Evolutionary conservation across 371 early-diverging fungal species (phyloP), one percentile per base, ranked within the genome.

Genomic region (Phascolomyces articulosus): DNA sequence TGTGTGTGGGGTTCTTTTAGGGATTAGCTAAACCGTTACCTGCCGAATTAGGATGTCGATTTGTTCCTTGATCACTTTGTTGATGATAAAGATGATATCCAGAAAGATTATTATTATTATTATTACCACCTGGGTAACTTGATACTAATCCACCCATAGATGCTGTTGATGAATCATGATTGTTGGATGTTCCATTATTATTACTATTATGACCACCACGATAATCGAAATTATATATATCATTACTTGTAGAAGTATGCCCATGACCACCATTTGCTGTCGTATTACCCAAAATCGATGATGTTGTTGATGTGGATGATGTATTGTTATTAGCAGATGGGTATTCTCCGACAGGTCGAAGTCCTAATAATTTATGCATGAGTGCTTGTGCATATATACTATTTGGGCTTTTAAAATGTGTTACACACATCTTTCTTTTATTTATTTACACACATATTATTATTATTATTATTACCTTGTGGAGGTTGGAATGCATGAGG

Each of bases 61-160:
- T 58, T 9, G 51, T 8, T 55, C 56, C 29, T 54, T 54, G 54
- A 29, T 38, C 61, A 31, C 61, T 23, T 51, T 38, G 61, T 26
- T 65, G 65, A 40, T 58, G 65, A 29, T 65, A 65, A 20, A 65
- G 59, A 31, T 58, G 58, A 58, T 65, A 65, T n/a, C 53, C 41
- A 26, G 65, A 65, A 26, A 65, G 59, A 28, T 47, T 59, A 40
- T 53, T 47, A 15, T 23, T 38, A 26, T 28, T 28, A 29, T n/a
- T 28, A 41, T 23, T n/a, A 24, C 51, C 24, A 23, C 51, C 51
- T 44, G 44, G 16, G 23, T 51, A 51, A 55, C 40, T 40, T 9
- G 65, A 38, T 18, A 55, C 54, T 13, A 61, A 23, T 28, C 62
- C 62, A 7, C 62, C 54, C 9, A 49, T 27, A 24, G 54, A 15